Percentiles rank a stretch among this genome's conserved stretches.
These are phyloP conservation scores for Fusarium bactridioides DNA, from an alignment of 2,329 filamentous ascomycete species.

Conservation along the genomic window DNA sequence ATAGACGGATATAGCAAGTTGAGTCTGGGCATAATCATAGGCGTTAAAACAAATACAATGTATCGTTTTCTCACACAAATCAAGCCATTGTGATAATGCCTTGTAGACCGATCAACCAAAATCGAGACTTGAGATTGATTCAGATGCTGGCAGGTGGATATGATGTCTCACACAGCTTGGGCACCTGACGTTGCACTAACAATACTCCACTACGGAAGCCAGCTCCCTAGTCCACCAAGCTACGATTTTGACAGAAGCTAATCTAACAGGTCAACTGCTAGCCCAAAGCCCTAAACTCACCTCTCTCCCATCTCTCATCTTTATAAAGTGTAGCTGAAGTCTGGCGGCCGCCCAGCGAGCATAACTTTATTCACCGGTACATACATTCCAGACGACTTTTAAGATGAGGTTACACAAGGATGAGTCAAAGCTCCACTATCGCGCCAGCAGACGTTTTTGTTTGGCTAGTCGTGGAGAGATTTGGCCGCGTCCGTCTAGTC, in stretches of 20 bases:
- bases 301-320: background rate
- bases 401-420: background rate
- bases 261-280: background rate
- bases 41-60: no score
- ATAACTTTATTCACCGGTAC: background rate
- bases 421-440: background rate
- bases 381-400: constrained; percentile 1
- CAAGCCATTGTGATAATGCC: fast-evolving
- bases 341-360: background rate
- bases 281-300: background rate
- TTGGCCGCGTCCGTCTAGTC: constrained; percentile 1
- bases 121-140: background rate
- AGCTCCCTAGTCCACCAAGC: background rate
- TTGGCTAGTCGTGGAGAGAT: background rate
- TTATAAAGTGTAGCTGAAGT: background rate
- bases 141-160: background rate
- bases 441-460: background rate
- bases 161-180: background rate
- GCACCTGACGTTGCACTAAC: background rate
- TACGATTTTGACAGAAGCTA: constrained; percentile 13
- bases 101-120: no score
- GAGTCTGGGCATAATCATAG: background rate
- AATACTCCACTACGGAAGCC: constrained; percentile 1
- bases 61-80: background rate
- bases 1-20: background rate